Percentiles rank a stretch among this genome's conserved stretches.
These are phyloP conservation scores for Pisolithus tinctorius DNA, from an alignment of 768 basidiomycete genomes.

Conservation along the genomic window DNA sequence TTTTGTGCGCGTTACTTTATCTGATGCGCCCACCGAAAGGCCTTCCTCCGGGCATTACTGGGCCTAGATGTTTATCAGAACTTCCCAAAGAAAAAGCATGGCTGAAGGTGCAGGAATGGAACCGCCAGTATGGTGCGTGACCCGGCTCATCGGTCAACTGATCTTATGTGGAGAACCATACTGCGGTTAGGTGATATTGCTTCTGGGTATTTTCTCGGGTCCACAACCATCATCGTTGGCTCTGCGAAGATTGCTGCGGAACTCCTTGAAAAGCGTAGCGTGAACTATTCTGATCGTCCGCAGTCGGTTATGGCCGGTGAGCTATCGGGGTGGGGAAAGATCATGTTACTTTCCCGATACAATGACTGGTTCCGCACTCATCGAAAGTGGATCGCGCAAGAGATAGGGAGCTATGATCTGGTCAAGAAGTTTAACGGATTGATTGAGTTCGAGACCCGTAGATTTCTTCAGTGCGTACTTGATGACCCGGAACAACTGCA, in stretches of 20 bases:
- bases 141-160: not conserved
- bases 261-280: constrained; percentile 39
- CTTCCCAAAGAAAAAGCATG: constrained; percentile 8
- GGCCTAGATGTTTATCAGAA: constrained; percentile 7
- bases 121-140: constrained; percentile 7
- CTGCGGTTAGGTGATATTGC: constrained; percentile 10
- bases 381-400: constrained; percentile 15
- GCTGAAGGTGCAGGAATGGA: constrained; percentile 9
- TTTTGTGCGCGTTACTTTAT: not conserved
- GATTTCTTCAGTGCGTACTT: constrained; percentile 7
- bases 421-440: constrained; percentile 9
- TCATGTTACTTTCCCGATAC: constrained; percentile 11
- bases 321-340: constrained; percentile 16
- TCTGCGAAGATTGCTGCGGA: constrained; percentile 35
- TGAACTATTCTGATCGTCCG: constrained; percentile 32
- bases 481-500: constrained; percentile 5
- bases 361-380: constrained; percentile 11
- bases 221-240: constrained; percentile 39
- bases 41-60: constrained; percentile 12
- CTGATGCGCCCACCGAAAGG: not conserved
- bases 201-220: constrained; percentile 7
- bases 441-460: constrained; percentile 14
- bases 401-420: constrained; percentile 6
- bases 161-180: not conserved
- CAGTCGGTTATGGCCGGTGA: constrained; percentile 15